Conservation (phyloP, 2,329 filamentous ascomycete genomes). For the Gliomastix tumulicola region DNA sequence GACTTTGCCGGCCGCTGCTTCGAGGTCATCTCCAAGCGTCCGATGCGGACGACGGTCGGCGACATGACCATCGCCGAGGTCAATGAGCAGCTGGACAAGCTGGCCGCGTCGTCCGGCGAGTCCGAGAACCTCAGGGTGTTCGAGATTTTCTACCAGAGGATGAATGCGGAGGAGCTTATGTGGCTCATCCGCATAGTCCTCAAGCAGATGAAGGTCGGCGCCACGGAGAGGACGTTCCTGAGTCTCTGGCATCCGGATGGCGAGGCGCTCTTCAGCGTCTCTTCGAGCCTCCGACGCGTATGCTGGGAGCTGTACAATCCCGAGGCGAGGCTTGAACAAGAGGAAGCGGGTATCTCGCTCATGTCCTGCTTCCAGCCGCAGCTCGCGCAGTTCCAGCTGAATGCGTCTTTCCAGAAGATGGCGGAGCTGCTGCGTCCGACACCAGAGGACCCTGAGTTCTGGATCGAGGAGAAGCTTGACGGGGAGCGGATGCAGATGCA, state of each 20-base stretch:
- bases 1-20: conserved; percentile 90
- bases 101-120: conserved; percentile 71
- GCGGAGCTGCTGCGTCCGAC: conserved; percentile 59
- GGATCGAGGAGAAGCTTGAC: conserved; percentile 97
- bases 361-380: conserved; percentile 98
- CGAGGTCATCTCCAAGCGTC: conserved; percentile 78
- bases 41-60: conserved; percentile 66
- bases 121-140: conserved; percentile 79
- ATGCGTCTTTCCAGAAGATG: conserved; percentile 70
- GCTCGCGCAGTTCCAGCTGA: conserved; percentile 84
- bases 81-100: conserved; percentile 73
- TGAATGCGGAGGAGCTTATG: conserved; percentile 89
- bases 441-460: conserved; percentile 71
- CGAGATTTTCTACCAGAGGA: conserved; percentile 75
- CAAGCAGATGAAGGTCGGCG: conserved; percentile 65
- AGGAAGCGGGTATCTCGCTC: conserved; percentile 66
- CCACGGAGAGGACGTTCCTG: conserved; percentile 84
- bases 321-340: conserved; percentile 62
- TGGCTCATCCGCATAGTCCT: conserved; percentile 94
- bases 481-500: conserved; percentile 97
- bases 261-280: conserved; percentile 77
- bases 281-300: conserved; percentile 80
- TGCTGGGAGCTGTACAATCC: conserved; percentile 90
- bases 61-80: conserved; percentile 84
- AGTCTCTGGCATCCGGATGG: conserved; percentile 76